Evolutionary conservation across 2,329 filamentous ascomycete genomes (phyloP).

Genomic region (Talaromyces islandicus): DNA sequence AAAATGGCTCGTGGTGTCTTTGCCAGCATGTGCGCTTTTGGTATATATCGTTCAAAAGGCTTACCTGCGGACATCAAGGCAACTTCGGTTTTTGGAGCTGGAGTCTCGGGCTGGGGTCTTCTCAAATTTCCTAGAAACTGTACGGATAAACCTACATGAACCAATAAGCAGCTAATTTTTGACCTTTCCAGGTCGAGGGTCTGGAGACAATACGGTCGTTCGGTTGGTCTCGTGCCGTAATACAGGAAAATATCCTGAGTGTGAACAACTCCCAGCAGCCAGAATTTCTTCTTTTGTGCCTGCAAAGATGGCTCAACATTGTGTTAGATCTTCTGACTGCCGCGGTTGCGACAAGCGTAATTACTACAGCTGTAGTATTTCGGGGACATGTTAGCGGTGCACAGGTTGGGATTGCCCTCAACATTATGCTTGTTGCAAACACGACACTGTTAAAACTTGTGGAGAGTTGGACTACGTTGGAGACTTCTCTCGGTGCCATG

Average conservation of each 20-base stretch:
- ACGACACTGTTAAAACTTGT: constrained; percentile 45
- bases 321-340: constrained; percentile 47
- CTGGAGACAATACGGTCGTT: constrained; percentile 53
- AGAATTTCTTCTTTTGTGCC: constrained; percentile 51
- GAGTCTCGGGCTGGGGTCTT: constrained; percentile 56
- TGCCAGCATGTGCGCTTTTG: constrained; percentile 15
- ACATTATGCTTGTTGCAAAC: constrained; percentile 50
- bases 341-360: constrained; percentile 42
- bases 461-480: constrained; percentile 50
- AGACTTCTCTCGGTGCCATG: constrained; percentile 54
- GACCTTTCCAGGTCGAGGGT: constrained; percentile 25
- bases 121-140: constrained; percentile 51
- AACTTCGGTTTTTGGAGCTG: constrained; percentile 55
- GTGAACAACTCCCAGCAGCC: constrained; percentile 52
- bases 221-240: constrained; percentile 35
- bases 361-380: constrained; percentile 44
- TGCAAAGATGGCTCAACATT: constrained; percentile 54
- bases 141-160: constrained; percentile 24
- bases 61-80: constrained; percentile 56
- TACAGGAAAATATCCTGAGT: constrained; percentile 39
- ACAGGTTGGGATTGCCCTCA: constrained; percentile 47
- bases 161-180: not conserved
- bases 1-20: not conserved
- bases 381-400: constrained; percentile 40
- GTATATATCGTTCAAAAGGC: constrained; percentile 50